Percentiles rank a stretch among this genome's conserved stretches.
Evolutionary conservation across 2,329 filamentous ascomycete genomes (phyloP).

Genomic region (Botryotinia convoluta): DNA sequence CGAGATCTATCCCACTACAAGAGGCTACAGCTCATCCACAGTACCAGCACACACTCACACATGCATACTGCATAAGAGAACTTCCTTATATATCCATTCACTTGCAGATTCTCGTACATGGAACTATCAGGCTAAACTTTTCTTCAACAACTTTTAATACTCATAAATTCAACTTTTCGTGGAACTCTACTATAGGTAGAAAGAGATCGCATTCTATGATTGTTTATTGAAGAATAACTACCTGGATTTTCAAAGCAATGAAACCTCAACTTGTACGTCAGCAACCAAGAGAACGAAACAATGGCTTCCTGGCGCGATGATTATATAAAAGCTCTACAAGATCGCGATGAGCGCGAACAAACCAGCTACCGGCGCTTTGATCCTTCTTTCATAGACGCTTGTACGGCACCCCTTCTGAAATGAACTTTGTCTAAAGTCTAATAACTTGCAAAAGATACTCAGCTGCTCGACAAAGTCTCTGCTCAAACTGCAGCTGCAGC

Average conservation of each 20-base stretch:
- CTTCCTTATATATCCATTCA: slow-evolving; percentile 10
- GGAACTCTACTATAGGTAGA: not conserved
- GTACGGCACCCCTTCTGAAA: slow-evolving; percentile 48
- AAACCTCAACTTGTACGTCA: slow-evolving; percentile 13
- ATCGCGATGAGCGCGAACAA: slow-evolving; percentile 67
- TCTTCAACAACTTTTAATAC: not conserved
- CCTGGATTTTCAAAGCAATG: slow-evolving; percentile 18
- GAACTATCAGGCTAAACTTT: not conserved
- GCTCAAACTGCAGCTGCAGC: slow-evolving; percentile 59
- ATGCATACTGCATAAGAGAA: not conserved
- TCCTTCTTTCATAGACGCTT: slow-evolving; percentile 71
- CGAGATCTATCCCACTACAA: slow-evolving; percentile 1
- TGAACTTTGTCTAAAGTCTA: slow-evolving; percentile 14
- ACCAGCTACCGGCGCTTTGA: slow-evolving; percentile 57
- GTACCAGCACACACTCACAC: not conserved
- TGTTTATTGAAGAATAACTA: not conserved
- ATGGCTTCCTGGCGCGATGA: slow-evolving; percentile 67
- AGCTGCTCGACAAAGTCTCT: slow-evolving; percentile 65
- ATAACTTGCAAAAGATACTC: slow-evolving; percentile 51
- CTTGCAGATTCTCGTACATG: slow-evolving; percentile 1
- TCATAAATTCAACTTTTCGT: not conserved
- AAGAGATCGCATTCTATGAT: not conserved
- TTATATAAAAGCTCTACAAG: slow-evolving; percentile 72
- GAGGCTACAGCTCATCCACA: not conserved
- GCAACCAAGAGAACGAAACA: slow-evolving; percentile 21